Conservation (phyloP, 1,284 basidiomycete genomes). For the Gymnopus androsaceus region DNA sequence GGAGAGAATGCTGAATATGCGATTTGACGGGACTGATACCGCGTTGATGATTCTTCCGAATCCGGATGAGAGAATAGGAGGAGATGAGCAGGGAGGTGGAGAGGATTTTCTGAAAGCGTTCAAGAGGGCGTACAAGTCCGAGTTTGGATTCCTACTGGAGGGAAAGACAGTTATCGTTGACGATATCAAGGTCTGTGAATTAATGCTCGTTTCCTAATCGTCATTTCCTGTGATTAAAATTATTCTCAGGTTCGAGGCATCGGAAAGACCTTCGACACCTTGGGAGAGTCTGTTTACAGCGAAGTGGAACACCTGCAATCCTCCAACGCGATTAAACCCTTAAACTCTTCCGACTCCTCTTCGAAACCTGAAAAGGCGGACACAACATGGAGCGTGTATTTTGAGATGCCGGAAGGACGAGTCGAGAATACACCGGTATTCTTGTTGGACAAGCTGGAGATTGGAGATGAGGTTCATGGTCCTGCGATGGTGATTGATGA, state of each 20-base stretch:
- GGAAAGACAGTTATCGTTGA: slow-evolving; percentile 83
- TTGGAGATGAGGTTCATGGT: slow-evolving; percentile 75
- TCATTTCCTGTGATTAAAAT: slow-evolving; percentile 1
- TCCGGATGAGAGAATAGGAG: slow-evolving; percentile 28
- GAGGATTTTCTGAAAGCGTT: slow-evolving; percentile 85
- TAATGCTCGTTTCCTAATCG: not conserved
- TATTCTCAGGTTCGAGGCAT: slow-evolving; percentile 74
- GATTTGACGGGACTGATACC: slow-evolving; percentile 91
- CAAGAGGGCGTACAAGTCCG: slow-evolving; percentile 72
- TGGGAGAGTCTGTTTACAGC: slow-evolving; percentile 79
- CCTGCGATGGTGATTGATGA: slow-evolving; percentile 91
- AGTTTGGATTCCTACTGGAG: slow-evolving; percentile 92
- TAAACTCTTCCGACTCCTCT: slow-evolving; percentile 29
- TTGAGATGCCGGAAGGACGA: slow-evolving; percentile 68
- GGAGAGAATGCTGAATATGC: slow-evolving; percentile 89
- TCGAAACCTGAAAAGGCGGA: slow-evolving; percentile 39
- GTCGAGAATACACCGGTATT: slow-evolving; percentile 81
- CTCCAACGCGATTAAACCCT: slow-evolving; percentile 35
- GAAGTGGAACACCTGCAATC: slow-evolving; percentile 58
- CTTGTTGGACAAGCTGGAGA: slow-evolving; percentile 62
- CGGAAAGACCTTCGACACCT: slow-evolving; percentile 85
- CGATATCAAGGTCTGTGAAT: slow-evolving; percentile 78
- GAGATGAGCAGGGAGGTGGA: slow-evolving; percentile 51
- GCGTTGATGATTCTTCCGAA: slow-evolving; percentile 82
- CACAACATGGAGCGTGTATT: slow-evolving; percentile 71